Percentiles rank a stretch among this genome's conserved stretches.
Conservation (phyloP, 164 flowering plant genomes). For the Chimonanthus praecox region DNA sequence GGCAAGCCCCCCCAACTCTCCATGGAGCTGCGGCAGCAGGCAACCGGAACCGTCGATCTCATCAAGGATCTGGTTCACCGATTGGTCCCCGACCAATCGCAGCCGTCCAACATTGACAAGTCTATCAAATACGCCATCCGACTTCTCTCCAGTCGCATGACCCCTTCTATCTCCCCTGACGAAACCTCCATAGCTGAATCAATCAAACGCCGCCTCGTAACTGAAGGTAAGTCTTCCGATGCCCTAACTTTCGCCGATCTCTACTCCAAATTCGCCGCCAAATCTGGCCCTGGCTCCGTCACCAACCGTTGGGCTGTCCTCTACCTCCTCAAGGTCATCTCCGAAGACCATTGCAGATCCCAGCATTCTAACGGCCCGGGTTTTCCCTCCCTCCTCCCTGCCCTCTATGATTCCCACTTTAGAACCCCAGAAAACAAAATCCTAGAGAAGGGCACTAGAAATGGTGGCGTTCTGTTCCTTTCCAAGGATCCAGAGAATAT, state of each 20-base stretch:
- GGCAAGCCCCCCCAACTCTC: neutral
- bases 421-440: neutral
- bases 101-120: constrained; percentile 22
- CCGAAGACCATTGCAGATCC: constrained; percentile 50
- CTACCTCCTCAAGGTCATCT: constrained; percentile 69
- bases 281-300: constrained; percentile 64
- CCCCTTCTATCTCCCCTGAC: constrained; percentile 78
- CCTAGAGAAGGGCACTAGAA: constrained; percentile 12
- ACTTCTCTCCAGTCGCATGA: constrained; percentile 73
- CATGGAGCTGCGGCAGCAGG: constrained; percentile 43
- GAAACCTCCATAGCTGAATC: constrained; percentile 84
- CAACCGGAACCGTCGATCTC: constrained; percentile 54
- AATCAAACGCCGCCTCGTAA: constrained; percentile 79
- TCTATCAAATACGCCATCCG: constrained; percentile 69
- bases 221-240: constrained; percentile 77
- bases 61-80: constrained; percentile 76
- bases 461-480: constrained; percentile 70
- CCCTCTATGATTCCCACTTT: constrained; percentile 19
- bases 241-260: constrained; percentile 91
- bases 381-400: constrained; percentile 36
- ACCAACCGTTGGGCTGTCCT: constrained; percentile 81
- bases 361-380: constrained; percentile 25
- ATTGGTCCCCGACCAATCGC: constrained; percentile 18
- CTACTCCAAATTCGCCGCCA: constrained; percentile 60
- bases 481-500: constrained; percentile 72